A percentile compares a stretch with the other conserved stretches of the same genome.
These are phyloP conservation scores for Perkinsus chesapeaki DNA, from an alignment of 169 alveolate genomes.

Conservation along the genomic window DNA sequence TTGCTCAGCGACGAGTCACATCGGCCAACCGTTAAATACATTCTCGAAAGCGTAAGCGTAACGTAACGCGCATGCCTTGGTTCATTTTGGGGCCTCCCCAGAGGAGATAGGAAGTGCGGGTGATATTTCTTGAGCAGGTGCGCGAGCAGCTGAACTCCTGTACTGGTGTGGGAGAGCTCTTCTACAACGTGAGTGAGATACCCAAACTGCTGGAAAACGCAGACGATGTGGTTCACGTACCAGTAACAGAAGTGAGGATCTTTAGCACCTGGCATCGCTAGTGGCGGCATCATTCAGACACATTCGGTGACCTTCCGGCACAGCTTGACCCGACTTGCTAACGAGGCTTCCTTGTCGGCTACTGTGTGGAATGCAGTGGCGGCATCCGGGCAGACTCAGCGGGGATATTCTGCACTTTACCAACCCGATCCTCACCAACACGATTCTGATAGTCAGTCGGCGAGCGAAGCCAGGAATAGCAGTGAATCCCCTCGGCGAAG, in stretches of 20 bases:
- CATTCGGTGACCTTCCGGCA: not conserved
- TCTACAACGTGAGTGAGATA: not conserved
- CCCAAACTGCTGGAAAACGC: not conserved
- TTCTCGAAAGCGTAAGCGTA: not conserved
- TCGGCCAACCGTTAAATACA: not conserved
- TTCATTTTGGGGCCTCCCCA: not conserved
- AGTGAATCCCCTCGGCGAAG: not conserved
- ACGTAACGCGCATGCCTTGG: not conserved
- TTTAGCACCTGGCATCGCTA: too few species aligned
- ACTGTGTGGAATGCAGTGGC: not conserved
- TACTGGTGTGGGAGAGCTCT: not conserved
- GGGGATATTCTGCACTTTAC: not conserved
- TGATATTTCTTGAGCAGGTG: too few species aligned
- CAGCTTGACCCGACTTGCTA: not conserved
- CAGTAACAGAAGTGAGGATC: not conserved
- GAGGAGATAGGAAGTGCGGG: not conserved
- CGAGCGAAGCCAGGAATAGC: not conserved
- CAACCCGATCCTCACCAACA: not conserved
- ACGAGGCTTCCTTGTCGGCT: not conserved
- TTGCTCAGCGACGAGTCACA: not conserved
- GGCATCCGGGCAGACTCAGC: not conserved
- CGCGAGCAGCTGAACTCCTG: not conserved
- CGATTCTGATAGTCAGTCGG: not conserved
- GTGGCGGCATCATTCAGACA: not conserved
- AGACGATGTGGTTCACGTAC: not conserved